phyloP scores from a whole-genome alignment of 2,329 filamentous ascomycete genomes.

The Coleophoma cylindrospora region DNA sequence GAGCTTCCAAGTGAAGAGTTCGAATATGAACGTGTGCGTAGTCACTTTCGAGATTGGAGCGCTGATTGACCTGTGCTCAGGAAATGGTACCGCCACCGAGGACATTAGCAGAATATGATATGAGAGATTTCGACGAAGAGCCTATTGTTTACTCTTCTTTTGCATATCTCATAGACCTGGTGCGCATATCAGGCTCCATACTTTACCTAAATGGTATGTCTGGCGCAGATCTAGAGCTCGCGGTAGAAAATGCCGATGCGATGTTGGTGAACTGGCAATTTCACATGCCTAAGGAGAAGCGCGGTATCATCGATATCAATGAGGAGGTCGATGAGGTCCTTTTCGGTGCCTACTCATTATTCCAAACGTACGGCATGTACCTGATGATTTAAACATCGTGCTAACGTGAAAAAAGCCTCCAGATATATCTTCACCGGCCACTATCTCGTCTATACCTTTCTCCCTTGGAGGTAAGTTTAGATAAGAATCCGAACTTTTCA shows the following conservation, averaged over 20 bases:
- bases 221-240: conserved; percentile 16
- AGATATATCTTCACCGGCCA: conserved; percentile 19
- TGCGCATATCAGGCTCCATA: conserved; percentile 28
- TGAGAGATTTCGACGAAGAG: conserved; percentile 27
- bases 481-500: too few relatives aligned
- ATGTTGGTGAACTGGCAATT: conserved; percentile 33
- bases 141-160: conserved; percentile 32
- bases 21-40: conserved; percentile 34
- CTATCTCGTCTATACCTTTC: conserved; percentile 17
- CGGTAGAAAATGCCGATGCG: conserved; percentile 29
- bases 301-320: conserved; percentile 30
- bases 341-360: conserved; percentile 29
- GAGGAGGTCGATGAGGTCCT: conserved; percentile 33
- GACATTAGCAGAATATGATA: conserved; percentile 30
- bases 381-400: too few relatives aligned
- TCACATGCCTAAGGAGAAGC: conserved; percentile 33
- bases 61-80: conserved; percentile 5
- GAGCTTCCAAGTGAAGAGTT: conserved; percentile 35
- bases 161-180: conserved; percentile 32
- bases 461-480: conserved; percentile 9
- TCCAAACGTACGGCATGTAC: conserved; percentile 28
- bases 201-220: conserved; percentile 23
- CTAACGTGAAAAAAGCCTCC: conserved; percentile 4
- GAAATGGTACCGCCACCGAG: conserved; percentile 27
- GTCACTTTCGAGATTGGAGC: not conserved